Evolutionary conservation across 1,284 basidiomycete species (phyloP), one percentile per base, ranked within the genome.

Genomic region (Tausonia pullulans): DNA sequence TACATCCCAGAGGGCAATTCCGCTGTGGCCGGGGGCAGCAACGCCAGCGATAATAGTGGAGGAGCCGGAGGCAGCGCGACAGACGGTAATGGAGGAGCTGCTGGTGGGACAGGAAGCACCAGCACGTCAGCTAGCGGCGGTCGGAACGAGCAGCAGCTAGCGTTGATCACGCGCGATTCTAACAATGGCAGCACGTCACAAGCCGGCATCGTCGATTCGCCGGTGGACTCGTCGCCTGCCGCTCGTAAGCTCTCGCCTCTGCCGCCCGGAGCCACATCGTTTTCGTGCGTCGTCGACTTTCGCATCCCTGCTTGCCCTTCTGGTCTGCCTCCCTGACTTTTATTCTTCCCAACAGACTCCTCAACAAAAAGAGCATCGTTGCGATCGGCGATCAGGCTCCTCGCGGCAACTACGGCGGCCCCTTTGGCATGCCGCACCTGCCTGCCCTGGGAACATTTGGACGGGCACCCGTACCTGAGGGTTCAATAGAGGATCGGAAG

Each of bases 351-450:
- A 27, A 11, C 46, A 63, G 41, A 3, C 57, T 63, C 16, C 50
- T 59, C 41, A 65, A 65, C 44, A 4, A 60, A 1, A 58, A 54
- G 46, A 57, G 53, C 27, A 44, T 40, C 7, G 63, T 61, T 8
- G 45, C 63, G 13, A 65, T 65, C 58, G 63, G 63, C 6, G 14
- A 46, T 1, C 50, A 56, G 48, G 13, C 11, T 16, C 63, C 63
- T 0, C 49, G 40, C 0, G n/a, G 49, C 4, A 27, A 43, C n/a
- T 41, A 27, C 48, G 63, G 58, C 4, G 63, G 63, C 0, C 63
- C 63, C 3, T 8, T 63, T 6, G 62, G 58, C 13, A 39, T 51
- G 27, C 48, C 48, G 43, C 44, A 49, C 11, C 14, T 58, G n/a
- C 45, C 62, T 44, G 13, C 39, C 39, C 41, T 58, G 11, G 53